Percentiles rank a stretch among this genome's conserved stretches.
These are phyloP conservation scores for Buddleja alternifolia DNA, from an alignment of 257 asterid species.

Conservation along the genomic window DNA sequence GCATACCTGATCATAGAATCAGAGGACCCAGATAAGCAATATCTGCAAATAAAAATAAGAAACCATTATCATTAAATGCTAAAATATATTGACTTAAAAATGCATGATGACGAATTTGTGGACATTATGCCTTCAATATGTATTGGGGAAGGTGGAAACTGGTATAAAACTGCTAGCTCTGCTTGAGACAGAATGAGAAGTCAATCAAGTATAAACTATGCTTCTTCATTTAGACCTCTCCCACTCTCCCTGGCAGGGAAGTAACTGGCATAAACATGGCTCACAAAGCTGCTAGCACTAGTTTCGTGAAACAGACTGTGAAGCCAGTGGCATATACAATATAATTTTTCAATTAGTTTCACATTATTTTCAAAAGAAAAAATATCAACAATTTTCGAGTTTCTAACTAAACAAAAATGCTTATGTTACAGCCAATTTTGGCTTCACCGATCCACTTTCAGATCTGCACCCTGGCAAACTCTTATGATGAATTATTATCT, in stretches of 20 bases:
- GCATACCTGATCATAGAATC: slow-evolving; percentile 97
- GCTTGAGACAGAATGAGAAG: too few relatives aligned
- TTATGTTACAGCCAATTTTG: background rate
- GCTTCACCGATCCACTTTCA: background rate
- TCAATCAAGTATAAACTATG: too few relatives aligned
- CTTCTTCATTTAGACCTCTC: too few relatives aligned
- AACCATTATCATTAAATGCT: background rate
- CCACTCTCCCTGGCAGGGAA: too few relatives aligned
- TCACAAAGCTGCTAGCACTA: background rate
- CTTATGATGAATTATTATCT: background rate
- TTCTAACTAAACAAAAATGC: background rate
- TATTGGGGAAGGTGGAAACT: background rate
- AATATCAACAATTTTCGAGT: background rate
- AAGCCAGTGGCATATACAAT: background rate
- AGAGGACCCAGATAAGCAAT: slow-evolving; percentile 96
- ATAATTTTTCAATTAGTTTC: background rate
- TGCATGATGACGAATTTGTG: slow-evolving; percentile 3
- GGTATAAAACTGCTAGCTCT: too few relatives aligned
- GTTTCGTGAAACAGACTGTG: background rate
- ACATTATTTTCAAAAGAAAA: background rate
- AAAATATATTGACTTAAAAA: background rate
- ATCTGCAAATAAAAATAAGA: slow-evolving; percentile 64
- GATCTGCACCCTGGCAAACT: background rate
- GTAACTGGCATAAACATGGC: background rate
- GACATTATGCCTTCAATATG: background rate